Conservation (phyloP, 1,284 basidiomycete genomes). For the Apiotrichum veenhuisii region DNA sequence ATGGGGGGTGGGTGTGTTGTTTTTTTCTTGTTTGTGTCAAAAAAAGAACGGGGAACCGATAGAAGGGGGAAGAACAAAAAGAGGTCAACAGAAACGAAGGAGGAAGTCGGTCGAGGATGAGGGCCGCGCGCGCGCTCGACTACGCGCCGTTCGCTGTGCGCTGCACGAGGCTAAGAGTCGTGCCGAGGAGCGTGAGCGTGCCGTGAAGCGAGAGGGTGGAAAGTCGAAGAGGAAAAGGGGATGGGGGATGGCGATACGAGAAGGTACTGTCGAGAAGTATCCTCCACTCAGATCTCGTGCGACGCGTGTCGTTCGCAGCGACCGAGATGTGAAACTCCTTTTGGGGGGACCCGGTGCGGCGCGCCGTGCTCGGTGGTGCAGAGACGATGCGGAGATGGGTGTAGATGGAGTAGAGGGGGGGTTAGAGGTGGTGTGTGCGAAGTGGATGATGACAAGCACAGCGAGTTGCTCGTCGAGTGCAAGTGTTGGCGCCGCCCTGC, state of each 20-base stretch:
- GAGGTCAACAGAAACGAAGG: neutral
- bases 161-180: neutral
- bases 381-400: neutral
- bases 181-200: neutral
- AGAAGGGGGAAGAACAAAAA: neutral
- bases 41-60: neutral
- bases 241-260: neutral
- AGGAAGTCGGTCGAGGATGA: too few species aligned
- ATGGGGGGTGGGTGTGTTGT: too few species aligned
- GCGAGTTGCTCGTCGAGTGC: neutral
- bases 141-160: neutral
- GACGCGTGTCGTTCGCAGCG: neutral
- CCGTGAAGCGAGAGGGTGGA: neutral
- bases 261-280: too few species aligned
- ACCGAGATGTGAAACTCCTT: neutral
- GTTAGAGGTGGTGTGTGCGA: neutral
- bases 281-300: neutral
- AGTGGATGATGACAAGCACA: conserved; percentile 1
- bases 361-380: neutral
- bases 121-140: neutral
- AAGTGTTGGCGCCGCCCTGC: neutral
- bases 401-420: neutral
- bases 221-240: neutral
- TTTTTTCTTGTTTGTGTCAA: too few species aligned
- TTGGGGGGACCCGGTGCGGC: neutral